Evolutionary conservation across 176 grass and related monocot species (phyloP), one percentile per base, ranked within the genome.

Genomic region (Triticum turgidum): DNA sequence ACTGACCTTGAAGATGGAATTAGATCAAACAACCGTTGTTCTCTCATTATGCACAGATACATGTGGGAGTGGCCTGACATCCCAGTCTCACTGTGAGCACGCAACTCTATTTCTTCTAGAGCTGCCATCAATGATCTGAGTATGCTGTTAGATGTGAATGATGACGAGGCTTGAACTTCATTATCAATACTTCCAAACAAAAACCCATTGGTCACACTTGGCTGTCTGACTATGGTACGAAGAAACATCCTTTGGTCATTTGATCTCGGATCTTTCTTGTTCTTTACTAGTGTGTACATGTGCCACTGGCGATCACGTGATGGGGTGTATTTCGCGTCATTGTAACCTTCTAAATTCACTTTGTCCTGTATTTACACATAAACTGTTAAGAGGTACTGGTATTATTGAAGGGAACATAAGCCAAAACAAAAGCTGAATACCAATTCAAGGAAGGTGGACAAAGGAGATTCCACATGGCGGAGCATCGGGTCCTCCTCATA

Each of bases 281-380:
- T 86, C 63, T 96, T 91, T 35, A 88, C 71, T 59, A 96, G 90
- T 35, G 94, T 94, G 90, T 99, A 99, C 84, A 99, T 84, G 85
- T 96, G 97, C 97, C 97, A 99, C 73, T 99, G 97, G 14, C 94
- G 90, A 88, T 99, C 97, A 58, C 94, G 92, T 69, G 97, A 99
- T 80, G 97, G 92, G 7, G 89, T 99, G 82, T 99, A 99, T 83
- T 99, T 91, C n/a, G 88, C 85, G 76, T 94, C 95, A 68, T 45
- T 88, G 54, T 94, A 96, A 89, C 92, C 97, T 89, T 96, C 90
- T 67, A 99, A 84, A 51, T 99, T 99, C 69, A 94, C 94, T 86
- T 99, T 90, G 80, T 92, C 84, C 87, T 92, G 87, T 81, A 84
- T 84, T 69, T 79, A 79, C 51, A 80, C 45, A 83, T 15, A 86